These are phyloP conservation scores for Exophiala aquamarina DNA, from an alignment of 2,329 filamentous ascomycete species.

Conservation along the genomic window DNA sequence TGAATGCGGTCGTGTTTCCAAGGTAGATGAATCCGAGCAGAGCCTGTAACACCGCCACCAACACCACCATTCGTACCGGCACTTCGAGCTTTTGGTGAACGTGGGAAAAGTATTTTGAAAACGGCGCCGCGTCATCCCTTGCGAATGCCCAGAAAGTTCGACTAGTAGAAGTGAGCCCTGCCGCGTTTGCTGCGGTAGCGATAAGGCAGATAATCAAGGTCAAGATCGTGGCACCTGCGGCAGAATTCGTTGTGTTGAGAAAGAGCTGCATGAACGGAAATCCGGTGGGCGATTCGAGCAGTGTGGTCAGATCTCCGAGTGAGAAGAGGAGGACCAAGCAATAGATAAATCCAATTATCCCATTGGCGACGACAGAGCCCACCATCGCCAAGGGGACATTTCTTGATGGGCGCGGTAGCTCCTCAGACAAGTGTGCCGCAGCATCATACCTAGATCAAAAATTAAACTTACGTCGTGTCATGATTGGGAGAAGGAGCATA, in stretches of 20 bases:
- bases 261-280: constrained; percentile 46
- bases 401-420: constrained; percentile 30
- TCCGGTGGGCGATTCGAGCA: constrained; percentile 43
- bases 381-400: constrained; percentile 38
- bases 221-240: constrained; percentile 32
- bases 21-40: constrained; percentile 21
- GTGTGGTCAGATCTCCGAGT: constrained; percentile 39
- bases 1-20: constrained; percentile 26
- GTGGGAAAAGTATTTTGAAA: constrained; percentile 31
- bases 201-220: constrained; percentile 33
- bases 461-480: background rate
- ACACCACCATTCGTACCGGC: constrained; percentile 8
- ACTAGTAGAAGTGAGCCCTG: constrained; percentile 37
- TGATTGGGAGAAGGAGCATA: background rate
- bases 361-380: constrained; percentile 41
- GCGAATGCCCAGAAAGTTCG: constrained; percentile 41
- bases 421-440: constrained; percentile 41
- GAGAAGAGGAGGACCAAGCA: constrained; percentile 46
- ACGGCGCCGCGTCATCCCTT: constrained; percentile 41
- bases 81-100: constrained; percentile 23
- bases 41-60: constrained; percentile 17
- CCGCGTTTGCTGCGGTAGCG: constrained; percentile 30
- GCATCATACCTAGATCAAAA: constrained; percentile 37
- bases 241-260: constrained; percentile 32
- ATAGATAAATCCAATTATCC: constrained; percentile 46